Evolutionary conservation across 2,329 filamentous ascomycete genomes (phyloP), one percentile per base, ranked within the genome.

Genomic region (Fusarium metavorans): DNA sequence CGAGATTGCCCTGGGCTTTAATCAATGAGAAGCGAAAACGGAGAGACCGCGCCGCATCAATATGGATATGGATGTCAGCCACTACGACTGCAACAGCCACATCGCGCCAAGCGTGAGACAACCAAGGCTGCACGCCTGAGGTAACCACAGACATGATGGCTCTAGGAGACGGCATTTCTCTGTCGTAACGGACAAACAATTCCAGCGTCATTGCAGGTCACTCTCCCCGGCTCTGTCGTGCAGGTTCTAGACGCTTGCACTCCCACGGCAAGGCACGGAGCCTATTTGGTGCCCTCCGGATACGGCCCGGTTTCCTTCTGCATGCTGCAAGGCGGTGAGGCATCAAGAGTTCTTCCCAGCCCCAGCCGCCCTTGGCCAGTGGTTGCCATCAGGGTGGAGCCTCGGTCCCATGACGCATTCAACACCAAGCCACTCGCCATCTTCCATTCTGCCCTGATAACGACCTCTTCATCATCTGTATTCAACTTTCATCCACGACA

Each of bases 361-460:
- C 39, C 35, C 65, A 68, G 50, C 67, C 74, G 62, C 64, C 68
- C 66, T 58, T 32, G 27, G 45, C 69, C 71, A 66, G 61, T 66
- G 34, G 39, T 66, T 64, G 71, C 68, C 75, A 73, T 76, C 70
- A 73, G 69, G 71, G 80, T 79, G 77, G 76, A 68, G 73, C 67
- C 30, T 39, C 34, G 73, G 81, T 82, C 82, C 72, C 81, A 83
- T 84, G 82, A 84, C 82, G 82, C 82, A 82, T 70, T 76, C 73
- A 76, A 75, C 77, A 76, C 68, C 73, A 68, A 78, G 70, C 77
- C 72, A 78, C 68, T 80, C 70, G 75, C 77, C 77, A 72, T 79
- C 68, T 58, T 61, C 64, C 61, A 64, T 74, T 75, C 72, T 68
- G 64, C 67, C 71, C 54, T 75, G 77, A 78, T 79, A 77, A 76